Base-by-base conservation (phyloP, 1,139 yeast species). In the Diutina neorugosa region DNA sequence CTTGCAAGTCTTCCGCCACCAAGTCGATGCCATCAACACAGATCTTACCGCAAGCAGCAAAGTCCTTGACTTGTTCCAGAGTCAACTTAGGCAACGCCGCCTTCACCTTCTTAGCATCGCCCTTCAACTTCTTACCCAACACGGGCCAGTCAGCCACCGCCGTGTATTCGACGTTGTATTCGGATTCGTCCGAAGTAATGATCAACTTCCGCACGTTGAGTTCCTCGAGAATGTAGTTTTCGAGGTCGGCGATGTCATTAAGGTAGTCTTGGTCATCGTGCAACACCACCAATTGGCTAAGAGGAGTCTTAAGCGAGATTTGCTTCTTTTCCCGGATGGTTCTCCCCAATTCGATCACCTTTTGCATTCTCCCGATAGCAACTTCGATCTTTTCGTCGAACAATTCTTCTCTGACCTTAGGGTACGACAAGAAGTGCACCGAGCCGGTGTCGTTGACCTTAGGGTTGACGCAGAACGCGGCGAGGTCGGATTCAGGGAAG, bases 131-230 rank as follows among this genome's bases (percentile, higher is more conserved):
- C 79, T 93, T 93, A 73, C 99, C 99, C 61, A 94, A 80, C 18
- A 90, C 89, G 53, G 98, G 96, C 99, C 99, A 94, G 73, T 94
- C 99, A 51, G 98, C 98, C 67, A 87, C 95, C 52, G 93, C 97
- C 57, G 80, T 81, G 75, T 91, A 93, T 65, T 85, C 87, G 57
- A 94, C 98, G 62, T 93, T 94, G 65, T 90, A 91, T 65, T 85
- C 83, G 61, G 78, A 84, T 74, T 94, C 99, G 65, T 94, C 97
- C 34, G 89, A 78, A 37, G 98, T 90, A 62, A 94, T 84, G 62
- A 89, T 73, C 55, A 94, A 69, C 61, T 87, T 93, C 69, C 97
- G 86, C 56, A 94, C 86, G 65, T 94, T 94, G 68, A 94, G 80
- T 72, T 94, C 98, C 62, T 91, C 98, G 58, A 78, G 69, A 60